Percentiles rank a stretch among this genome's conserved stretches.
Conservation (phyloP, 192 early-diverging fungal species). For the Coemansia sp. region DNA sequence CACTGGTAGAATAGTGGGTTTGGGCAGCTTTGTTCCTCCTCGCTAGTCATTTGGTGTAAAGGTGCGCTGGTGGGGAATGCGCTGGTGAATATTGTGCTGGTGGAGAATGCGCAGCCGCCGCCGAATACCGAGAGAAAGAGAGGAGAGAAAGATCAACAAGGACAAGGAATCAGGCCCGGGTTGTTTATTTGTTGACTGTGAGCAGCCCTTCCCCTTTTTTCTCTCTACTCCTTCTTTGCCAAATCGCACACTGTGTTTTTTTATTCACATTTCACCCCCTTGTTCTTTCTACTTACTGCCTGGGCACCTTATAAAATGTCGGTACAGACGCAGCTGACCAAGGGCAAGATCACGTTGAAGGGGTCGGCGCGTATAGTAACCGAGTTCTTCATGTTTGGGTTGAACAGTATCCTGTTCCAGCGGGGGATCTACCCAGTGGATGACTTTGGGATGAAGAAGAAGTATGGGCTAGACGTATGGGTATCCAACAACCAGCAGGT, state of each 20-base stretch:
- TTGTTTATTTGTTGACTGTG: background rate
- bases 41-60: conserved; percentile 5
- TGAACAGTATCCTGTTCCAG: conserved; percentile 89
- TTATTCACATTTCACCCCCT: background rate
- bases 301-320: conserved; percentile 19
- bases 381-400: conserved; percentile 83
- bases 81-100: background rate
- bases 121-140: background rate
- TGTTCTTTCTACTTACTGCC: background rate
- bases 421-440: conserved; percentile 90
- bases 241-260: background rate
- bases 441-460: conserved; percentile 80
- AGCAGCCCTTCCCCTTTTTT: background rate
- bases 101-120: no score
- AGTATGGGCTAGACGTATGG: conserved; percentile 80
- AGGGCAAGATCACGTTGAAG: conserved; percentile 69
- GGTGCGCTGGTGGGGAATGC: background rate
- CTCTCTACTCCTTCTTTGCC: background rate
- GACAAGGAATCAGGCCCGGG: background rate
- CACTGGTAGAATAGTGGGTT: conserved; percentile 65
- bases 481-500: conserved; percentile 70
- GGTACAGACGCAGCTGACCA: conserved; percentile 36
- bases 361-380: conserved; percentile 80
- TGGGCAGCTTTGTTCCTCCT: conserved; percentile 46
- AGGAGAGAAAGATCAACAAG: background rate